Conservation (phyloP, 345 rosid genomes). For the Aethionema arabicum region DNA sequence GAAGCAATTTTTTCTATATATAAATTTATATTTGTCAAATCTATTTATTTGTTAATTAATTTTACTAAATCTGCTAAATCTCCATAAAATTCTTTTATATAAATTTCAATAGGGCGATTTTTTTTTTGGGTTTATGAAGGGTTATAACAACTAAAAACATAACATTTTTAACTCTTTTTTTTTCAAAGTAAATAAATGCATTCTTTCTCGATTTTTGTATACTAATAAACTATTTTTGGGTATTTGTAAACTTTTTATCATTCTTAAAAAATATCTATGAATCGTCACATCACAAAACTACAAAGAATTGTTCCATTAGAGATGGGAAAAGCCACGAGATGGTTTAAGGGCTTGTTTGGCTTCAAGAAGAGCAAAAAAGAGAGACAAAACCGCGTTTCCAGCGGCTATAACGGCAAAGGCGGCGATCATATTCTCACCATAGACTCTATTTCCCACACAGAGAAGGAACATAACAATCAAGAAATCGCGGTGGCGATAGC, state of each 20-base stretch:
- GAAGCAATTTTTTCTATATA: too few species aligned
- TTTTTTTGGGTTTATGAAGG: neutral
- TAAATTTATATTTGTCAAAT: too few species aligned
- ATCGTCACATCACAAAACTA: constrained; percentile 31
- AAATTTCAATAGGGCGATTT: neutral
- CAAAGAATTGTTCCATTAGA: constrained; percentile 12
- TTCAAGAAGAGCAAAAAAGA: constrained; percentile 50
- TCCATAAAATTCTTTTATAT: neutral
- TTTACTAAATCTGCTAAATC: too few species aligned
- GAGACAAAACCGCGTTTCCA: constrained; percentile 45
- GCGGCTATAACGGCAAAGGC: constrained; percentile 40
- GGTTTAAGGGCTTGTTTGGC: constrained; percentile 73
- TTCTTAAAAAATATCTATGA: constrained; percentile 25
- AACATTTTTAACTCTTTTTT: too few species aligned
- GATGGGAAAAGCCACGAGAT: constrained; percentile 71
- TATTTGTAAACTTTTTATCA: constrained; percentile 17
- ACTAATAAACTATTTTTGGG: constrained; percentile 7
- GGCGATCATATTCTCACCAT: constrained; percentile 8
- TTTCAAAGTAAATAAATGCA: too few species aligned
- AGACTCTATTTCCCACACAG: constrained; percentile 44
- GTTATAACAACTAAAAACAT: neutral
- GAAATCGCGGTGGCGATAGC: constrained; percentile 60
- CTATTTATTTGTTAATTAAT: too few species aligned
- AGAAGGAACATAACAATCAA: constrained; percentile 53
- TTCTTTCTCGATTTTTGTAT: too few species aligned